These are phyloP conservation scores for Spongospora subterranea DNA, from an alignment of 208 protist species.

Conservation along the genomic window DNA sequence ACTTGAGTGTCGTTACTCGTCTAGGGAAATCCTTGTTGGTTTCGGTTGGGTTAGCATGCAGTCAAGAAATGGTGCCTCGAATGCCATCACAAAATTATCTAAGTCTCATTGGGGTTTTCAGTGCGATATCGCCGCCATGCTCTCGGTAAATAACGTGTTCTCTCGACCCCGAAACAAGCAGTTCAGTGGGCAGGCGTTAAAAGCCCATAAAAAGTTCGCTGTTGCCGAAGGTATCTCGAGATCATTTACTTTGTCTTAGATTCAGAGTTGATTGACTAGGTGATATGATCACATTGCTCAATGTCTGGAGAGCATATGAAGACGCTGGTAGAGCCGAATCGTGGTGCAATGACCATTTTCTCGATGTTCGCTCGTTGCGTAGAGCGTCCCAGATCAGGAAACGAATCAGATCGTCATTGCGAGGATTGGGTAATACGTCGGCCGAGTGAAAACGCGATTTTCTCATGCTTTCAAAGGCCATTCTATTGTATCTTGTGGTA, in stretches of 20 bases:
- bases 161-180: conserved; percentile 31
- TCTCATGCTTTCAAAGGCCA: conserved; percentile 33
- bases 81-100: neutral
- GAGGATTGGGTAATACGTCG: neutral
- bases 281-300: conserved; percentile 20
- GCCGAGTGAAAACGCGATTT: too few species aligned
- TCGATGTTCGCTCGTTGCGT: conserved; percentile 80
- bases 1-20: neutral
- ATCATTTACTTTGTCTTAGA: neutral
- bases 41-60: neutral
- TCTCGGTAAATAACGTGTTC: conserved; percentile 9
- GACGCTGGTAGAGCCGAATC: neutral
- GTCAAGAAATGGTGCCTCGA: neutral
- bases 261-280: neutral
- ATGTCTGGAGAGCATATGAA: neutral
- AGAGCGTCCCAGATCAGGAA: conserved; percentile 71
- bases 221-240: conserved; percentile 47
- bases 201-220: conserved; percentile 49
- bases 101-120: neutral
- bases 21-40: conserved; percentile 5
- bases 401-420: neutral
- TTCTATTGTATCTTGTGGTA: conserved; percentile 9
- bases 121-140: conserved; percentile 36
- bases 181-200: neutral
- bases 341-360: conserved; percentile 85